Conservation (phyloP, 148 eudicot species). For the Rhododendron williamsianum region DNA sequence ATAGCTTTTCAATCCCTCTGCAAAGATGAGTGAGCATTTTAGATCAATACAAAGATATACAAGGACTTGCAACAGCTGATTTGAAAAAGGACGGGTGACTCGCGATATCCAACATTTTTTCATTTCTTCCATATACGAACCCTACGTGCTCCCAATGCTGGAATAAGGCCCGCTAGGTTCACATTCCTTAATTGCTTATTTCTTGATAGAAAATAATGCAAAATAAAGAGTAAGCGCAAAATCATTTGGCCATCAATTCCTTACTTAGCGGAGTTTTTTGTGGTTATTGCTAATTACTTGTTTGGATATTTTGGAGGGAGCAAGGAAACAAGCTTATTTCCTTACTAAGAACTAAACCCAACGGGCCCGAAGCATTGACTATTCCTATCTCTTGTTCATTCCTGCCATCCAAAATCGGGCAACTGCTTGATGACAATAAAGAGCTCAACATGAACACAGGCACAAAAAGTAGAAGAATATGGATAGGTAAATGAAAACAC, state of each 20-base stretch:
- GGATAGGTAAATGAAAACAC: background rate
- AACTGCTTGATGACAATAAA: background rate
- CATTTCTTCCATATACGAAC: background rate
- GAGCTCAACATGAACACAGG: background rate
- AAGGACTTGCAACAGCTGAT: background rate
- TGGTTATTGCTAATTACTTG: background rate
- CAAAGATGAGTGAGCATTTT: conserved; percentile 14
- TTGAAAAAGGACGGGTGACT: background rate
- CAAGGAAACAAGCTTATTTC: background rate
- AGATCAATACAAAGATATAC: background rate
- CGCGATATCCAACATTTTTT: background rate
- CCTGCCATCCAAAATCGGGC: background rate
- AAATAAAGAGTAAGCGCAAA: background rate
- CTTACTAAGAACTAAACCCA: background rate
- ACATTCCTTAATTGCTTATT: background rate
- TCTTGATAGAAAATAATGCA: background rate
- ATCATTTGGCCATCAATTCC: background rate
- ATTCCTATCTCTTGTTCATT: background rate
- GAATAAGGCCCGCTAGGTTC: background rate
- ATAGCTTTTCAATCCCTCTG: conserved; percentile 86
- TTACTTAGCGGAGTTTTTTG: background rate
- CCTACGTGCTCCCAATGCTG: background rate
- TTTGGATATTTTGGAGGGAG: background rate
- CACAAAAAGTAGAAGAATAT: background rate
- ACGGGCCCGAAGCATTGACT: background rate